Base-by-base conservation (phyloP, 1,139 yeast species). In the Geotrichum citri-aurantii region DNA sequence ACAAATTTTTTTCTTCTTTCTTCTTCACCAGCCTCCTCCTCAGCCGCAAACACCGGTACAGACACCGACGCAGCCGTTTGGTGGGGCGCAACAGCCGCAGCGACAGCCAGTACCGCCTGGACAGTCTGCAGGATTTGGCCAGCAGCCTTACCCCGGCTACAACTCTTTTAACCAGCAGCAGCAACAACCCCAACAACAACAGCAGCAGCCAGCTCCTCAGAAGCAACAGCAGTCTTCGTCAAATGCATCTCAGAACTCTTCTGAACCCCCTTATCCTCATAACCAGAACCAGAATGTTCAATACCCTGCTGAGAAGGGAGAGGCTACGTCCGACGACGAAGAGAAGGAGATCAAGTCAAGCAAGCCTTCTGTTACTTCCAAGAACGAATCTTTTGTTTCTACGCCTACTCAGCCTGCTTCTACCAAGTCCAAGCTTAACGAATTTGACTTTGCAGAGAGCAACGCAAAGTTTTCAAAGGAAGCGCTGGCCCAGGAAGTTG, bases 401-500 rank as follows among this genome's bases (percentile, higher is more conserved):
- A 67, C 75, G 77, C 68, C 82, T 84, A 55, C 60, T 56, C 52
- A 49, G 50, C 14, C 63, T 50, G 57, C 71, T 80, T 49, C 48
- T 52, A 55, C 50, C 56, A 31, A 48, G 26, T 19, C 52, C 24
- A 48, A 50, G 19, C 37, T 33, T 14, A 66, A 78, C 57, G 86
- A 80, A 59, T 84, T 78, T 68, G 85, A 91, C 72, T 90, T 90
- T 69, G 88, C 81, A 66, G 72, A 81, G 46, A 82, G 82, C 65
- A 87, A 86, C 70, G 91, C 90, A 44, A 85, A 82, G 64, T 78
- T 81, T 64, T 66, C 72, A 31, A 77, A 72, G 62, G 75, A 74
- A 52, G 71, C 66, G 23, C 42, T 66, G 49, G 62, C 65, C 47
- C 60, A 63, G 50, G 71, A 69, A 33, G 62, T 59, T 8, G 60